A percentile compares a stretch with the other conserved stretches of the same genome.
phyloP scores from a whole-genome alignment of 805 yeast species.

The Hanseniaspora meyeri region DNA sequence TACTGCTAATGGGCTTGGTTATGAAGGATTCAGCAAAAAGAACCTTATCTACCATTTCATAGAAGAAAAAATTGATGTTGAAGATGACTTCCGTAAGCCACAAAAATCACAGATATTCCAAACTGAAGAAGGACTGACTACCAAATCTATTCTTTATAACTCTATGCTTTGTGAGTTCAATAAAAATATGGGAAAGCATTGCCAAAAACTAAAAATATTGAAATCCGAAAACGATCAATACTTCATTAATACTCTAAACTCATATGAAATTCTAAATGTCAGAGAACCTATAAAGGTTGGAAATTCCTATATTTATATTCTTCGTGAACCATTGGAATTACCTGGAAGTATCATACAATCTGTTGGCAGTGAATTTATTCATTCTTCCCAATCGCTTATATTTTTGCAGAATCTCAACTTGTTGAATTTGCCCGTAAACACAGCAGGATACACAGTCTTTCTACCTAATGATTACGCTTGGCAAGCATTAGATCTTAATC shows the following conservation, averaged over 20 bases:
- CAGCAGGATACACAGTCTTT: constrained; percentile 58
- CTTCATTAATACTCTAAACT: background rate
- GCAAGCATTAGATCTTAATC: constrained; percentile 47
- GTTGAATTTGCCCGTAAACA: constrained; percentile 40
- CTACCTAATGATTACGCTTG: constrained; percentile 71
- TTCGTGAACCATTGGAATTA: constrained; percentile 45
- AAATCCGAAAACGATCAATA: constrained; percentile 14
- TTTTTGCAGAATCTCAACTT: constrained; percentile 43
- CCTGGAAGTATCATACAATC: constrained; percentile 58
- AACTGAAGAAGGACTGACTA: background rate
- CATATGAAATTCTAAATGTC: background rate
- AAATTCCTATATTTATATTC: constrained; percentile 52
- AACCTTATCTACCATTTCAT: constrained; percentile 54
- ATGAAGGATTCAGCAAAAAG: constrained; percentile 26
- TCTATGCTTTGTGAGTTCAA: constrained; percentile 45
- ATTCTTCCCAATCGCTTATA: constrained; percentile 53
- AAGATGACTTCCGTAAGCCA: constrained; percentile 14
- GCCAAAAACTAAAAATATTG: constrained; percentile 46
- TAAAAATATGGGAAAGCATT: constrained; percentile 43
- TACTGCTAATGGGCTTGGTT: constrained; percentile 28
- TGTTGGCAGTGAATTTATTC: constrained; percentile 43
- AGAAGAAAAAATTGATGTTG: constrained; percentile 32
- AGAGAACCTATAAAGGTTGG: constrained; percentile 41
- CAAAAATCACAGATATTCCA: constrained; percentile 19
- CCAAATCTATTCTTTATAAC: constrained; percentile 29